Evolutionary conservation across 2,329 filamentous ascomycete species (phyloP).

Genomic region (Penicillium palitans): DNA sequence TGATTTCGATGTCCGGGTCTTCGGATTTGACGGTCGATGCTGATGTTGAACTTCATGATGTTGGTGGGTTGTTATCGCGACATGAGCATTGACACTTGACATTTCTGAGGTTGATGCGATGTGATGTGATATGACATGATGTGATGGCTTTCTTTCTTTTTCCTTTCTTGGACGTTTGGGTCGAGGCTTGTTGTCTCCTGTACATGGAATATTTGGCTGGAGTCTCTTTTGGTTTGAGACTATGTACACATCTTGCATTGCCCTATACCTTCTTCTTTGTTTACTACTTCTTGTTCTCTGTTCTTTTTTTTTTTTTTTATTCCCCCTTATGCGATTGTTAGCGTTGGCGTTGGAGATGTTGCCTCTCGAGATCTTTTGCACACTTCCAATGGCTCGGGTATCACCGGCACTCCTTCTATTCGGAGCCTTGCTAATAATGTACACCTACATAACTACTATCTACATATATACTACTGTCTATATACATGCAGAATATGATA

Average conservation of each 20-base stretch:
- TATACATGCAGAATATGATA: background rate
- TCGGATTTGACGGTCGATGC: conserved; percentile 24
- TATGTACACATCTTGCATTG: background rate
- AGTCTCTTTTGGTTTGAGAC: background rate
- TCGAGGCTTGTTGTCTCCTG: background rate
- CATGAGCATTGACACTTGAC: background rate
- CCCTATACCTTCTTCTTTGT: background rate
- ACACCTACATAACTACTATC: background rate
- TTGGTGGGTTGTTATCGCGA: conserved; percentile 43
- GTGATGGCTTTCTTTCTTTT: background rate
- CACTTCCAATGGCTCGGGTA: background rate
- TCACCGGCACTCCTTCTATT: background rate
- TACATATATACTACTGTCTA: too few relatives aligned
- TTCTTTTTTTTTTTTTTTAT: conserved; percentile 2
- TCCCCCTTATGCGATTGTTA: conserved; percentile 13
- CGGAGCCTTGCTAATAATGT: conserved; percentile 3
- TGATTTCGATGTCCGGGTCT: conserved; percentile 4
- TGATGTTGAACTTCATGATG: conserved; percentile 43
- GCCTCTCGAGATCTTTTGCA: background rate
- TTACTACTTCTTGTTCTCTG: background rate
- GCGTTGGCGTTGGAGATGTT: conserved; percentile 16
- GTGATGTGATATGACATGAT: conserved; percentile 4
- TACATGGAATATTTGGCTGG: background rate
- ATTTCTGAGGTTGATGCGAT: background rate
- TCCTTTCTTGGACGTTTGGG: background rate